phyloP scores from a whole-genome alignment of 1,284 basidiomycete genomes.

The Dichomitus squalens region DNA sequence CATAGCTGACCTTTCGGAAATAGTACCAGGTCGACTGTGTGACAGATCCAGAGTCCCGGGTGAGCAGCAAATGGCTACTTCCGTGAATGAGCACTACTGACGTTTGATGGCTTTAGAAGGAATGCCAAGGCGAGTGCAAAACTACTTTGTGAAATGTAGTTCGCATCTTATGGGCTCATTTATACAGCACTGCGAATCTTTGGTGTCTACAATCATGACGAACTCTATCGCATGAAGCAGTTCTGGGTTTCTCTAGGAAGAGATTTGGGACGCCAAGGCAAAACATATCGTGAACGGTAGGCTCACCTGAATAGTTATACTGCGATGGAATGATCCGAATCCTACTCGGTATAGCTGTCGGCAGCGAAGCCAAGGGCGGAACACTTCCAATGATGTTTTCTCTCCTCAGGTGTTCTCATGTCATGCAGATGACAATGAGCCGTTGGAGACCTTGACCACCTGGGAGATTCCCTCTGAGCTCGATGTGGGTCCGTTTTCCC shows the following conservation, averaged over 20 bases:
- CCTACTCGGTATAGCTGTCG: conserved; percentile 40
- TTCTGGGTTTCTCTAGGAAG: conserved; percentile 54
- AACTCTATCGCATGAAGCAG: conserved; percentile 40
- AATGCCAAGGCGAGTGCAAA: neutral
- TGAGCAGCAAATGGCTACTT: neutral
- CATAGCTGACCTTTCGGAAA: neutral
- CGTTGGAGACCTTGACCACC: neutral
- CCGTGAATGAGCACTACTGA: neutral
- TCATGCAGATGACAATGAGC: neutral
- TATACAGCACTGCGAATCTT: conserved; percentile 51
- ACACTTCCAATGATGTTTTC: neutral
- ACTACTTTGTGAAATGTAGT: too few relatives aligned
- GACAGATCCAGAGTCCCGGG: neutral
- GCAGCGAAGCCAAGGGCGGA: conserved; percentile 1
- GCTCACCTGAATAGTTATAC: neutral
- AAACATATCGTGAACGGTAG: conserved; percentile 46
- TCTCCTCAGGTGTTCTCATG: neutral
- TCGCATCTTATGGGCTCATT: neutral
- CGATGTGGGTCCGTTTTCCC: neutral
- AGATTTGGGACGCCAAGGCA: conserved; percentile 46
- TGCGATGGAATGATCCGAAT: neutral
- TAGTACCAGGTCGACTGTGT: neutral
- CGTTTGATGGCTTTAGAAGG: neutral
- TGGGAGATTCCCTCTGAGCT: neutral
- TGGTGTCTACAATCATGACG: conserved; percentile 54